Conservation (phyloP, 495 filamentous ascomycete genomes). For the Penicillium fimorum region DNA sequence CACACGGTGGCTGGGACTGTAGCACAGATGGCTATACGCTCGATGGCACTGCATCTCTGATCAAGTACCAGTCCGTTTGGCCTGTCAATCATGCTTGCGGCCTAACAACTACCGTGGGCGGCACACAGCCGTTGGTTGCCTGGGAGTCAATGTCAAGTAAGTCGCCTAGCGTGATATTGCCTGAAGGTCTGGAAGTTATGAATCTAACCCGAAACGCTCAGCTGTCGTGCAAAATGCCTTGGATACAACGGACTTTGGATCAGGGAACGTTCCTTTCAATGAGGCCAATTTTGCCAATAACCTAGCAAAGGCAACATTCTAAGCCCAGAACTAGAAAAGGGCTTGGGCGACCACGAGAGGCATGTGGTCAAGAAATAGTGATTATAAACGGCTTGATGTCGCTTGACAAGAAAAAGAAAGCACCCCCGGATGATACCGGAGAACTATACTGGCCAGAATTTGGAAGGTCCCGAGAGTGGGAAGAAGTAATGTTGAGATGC, state of each 20-base stretch:
- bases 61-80: conserved; percentile 49
- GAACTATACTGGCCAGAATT: too few species aligned
- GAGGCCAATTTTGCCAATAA: conserved; percentile 19
- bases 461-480: too few species aligned
- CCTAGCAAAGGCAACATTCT: conserved; percentile 21
- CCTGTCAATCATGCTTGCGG: conserved; percentile 50
- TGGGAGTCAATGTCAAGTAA: conserved; percentile 49
- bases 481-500: too few species aligned
- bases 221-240: conserved; percentile 21
- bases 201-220: not conserved
- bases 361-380: too few species aligned
- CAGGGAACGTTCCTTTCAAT: conserved; percentile 23
- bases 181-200: too few species aligned
- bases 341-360: too few species aligned
- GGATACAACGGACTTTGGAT: conserved; percentile 26
- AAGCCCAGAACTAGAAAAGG: too few species aligned
- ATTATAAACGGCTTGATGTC: too few species aligned
- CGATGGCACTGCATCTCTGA: conserved; percentile 39
- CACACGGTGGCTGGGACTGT: conserved; percentile 53
- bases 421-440: too few species aligned
- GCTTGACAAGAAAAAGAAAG: too few species aligned
- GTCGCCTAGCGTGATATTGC: not conserved
- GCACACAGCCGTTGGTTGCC: conserved; percentile 52
- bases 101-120: conserved; percentile 45
- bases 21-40: conserved; percentile 39